Evolutionary conservation across 139 green algal genomes (phyloP).

Genomic region (Coelastrella sp.): DNA sequence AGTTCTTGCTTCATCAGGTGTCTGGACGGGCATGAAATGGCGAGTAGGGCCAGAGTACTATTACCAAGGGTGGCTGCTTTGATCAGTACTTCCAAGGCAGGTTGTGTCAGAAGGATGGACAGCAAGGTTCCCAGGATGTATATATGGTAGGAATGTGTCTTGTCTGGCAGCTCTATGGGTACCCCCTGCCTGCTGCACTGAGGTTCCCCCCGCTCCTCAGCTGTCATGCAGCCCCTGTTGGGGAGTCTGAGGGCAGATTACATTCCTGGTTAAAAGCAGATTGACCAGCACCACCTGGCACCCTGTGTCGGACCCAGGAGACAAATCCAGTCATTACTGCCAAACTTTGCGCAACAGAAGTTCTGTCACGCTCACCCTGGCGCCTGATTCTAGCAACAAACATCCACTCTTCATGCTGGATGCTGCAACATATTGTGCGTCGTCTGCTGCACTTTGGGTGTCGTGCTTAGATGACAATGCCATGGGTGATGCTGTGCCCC

Average conservation of each 20-base stretch:
- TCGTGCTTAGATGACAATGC: not conserved
- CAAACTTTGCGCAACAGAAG: not conserved
- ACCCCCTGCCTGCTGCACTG: not conserved
- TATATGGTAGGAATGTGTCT: no score
- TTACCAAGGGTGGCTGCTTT: no score
- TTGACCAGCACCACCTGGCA: constrained; percentile 11
- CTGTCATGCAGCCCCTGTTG: not conserved
- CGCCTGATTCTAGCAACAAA: not conserved
- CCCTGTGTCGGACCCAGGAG: constrained; percentile 34
- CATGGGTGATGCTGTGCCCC: constrained; percentile 12
- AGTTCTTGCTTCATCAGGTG: no score
- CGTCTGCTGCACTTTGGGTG: not conserved
- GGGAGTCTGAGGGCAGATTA: constrained; percentile 4
- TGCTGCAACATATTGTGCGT: not conserved
- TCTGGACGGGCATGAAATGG: no score
- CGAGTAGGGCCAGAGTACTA: no score
- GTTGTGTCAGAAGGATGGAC: no score
- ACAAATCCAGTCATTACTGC: not conserved
- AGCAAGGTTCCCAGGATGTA: no score
- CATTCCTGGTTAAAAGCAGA: constrained; percentile 23
- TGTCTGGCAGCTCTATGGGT: no score
- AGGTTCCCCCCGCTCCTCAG: not conserved
- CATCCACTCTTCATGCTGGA: not conserved
- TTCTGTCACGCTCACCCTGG: not conserved
- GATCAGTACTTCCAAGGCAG: no score